These are phyloP conservation scores for Bretziella fagacearum DNA, from an alignment of 2,329 filamentous ascomycete species.

Conservation along the genomic window DNA sequence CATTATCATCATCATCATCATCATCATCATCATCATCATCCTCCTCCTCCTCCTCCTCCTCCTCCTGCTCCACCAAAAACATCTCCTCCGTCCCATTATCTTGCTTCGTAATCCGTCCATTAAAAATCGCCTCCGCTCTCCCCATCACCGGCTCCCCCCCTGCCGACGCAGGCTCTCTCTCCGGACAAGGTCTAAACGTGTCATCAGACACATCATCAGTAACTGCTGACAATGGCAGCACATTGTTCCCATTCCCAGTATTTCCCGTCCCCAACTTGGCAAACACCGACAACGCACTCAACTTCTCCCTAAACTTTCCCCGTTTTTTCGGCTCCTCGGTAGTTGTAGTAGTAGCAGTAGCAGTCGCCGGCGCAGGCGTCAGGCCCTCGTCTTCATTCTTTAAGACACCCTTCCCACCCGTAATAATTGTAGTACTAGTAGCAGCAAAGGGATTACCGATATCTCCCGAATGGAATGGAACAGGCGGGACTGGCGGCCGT, in stretches of 20 bases:
- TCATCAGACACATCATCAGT: neutral
- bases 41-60: neutral
- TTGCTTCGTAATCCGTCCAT: slow-evolving; percentile 7
- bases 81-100: slow-evolving; percentile 13
- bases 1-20: neutral
- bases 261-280: slow-evolving; percentile 5
- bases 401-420: slow-evolving; percentile 16
- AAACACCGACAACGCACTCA: slow-evolving; percentile 10
- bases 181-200: slow-evolving; percentile 2
- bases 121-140: neutral
- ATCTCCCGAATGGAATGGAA: neutral
- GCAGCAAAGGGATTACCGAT: slow-evolving; percentile 6
- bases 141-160: neutral
- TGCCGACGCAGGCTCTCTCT: slow-evolving; percentile 1
- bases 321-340: slow-evolving; percentile 18
- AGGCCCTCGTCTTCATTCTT: neutral
- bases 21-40: neutral
- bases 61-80: slow-evolving; percentile 12
- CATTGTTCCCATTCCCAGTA: neutral
- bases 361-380: slow-evolving; percentile 15
- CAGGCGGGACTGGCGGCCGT: neutral
- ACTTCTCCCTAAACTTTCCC: slow-evolving; percentile 11
- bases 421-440: slow-evolving; percentile 17
- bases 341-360: slow-evolving; percentile 22
- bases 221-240: neutral